Evolutionary conservation across 1,284 basidiomycete species (phyloP).

Genomic region (Leccinum variabile): DNA sequence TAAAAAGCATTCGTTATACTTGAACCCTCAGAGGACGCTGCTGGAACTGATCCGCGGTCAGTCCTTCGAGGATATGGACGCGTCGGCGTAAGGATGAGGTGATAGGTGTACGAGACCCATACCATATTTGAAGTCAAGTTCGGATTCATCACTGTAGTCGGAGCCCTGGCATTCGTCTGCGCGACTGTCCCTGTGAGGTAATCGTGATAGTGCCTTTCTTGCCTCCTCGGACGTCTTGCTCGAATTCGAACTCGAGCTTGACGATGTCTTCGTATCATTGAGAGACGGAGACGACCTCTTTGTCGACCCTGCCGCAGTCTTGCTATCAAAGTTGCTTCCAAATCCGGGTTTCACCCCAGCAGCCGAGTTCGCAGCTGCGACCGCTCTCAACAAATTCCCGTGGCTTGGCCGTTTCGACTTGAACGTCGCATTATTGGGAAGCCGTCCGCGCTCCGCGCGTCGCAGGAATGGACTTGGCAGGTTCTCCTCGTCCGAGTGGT

Average conservation of each 20-base stretch:
- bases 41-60: no score
- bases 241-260: conserved; percentile 38
- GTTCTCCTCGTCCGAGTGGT: conserved; percentile 77
- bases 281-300: conserved; percentile 20
- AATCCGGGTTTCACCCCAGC: conserved; percentile 31
- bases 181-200: no score
- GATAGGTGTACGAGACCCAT: no score
- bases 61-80: no score
- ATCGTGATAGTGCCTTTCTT: conserved; percentile 45
- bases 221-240: conserved; percentile 53
- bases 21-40: no score
- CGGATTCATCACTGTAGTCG: no score
- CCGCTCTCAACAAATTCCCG: conserved; percentile 54
- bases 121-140: no score
- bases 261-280: conserved; percentile 22
- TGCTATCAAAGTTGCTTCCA: conserved; percentile 14
- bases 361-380: conserved; percentile 63
- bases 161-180: no score
- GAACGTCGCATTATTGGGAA: conserved; percentile 19
- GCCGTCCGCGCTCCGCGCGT: conserved; percentile 45
- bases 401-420: conserved; percentile 47
- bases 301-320: conserved; percentile 4
- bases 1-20: no score
- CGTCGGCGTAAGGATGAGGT: no score
- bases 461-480: conserved; percentile 82